These are phyloP conservation scores for Xylaria sp. DNA, from an alignment of 2,329 filamentous ascomycete genomes.

Conservation along the genomic window DNA sequence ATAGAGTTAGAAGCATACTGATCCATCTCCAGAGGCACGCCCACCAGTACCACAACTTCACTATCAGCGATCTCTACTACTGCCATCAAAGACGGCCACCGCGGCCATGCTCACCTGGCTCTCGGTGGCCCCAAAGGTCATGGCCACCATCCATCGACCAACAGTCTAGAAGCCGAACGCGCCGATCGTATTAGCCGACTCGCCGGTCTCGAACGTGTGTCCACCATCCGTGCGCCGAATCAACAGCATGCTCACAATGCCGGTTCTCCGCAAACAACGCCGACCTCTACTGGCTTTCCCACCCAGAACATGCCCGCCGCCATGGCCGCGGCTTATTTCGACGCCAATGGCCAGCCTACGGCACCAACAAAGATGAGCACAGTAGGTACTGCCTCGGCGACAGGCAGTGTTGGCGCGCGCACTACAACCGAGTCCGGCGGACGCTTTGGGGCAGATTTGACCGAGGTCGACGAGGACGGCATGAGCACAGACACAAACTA, in stretches of 20 bases:
- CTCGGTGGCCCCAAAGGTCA: conserved; percentile 60
- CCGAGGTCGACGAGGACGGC: conserved; percentile 67
- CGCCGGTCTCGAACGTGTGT: conserved; percentile 86
- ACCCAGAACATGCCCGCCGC: conserved; percentile 47
- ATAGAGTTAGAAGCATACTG: conserved; percentile 23
- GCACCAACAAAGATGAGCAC: conserved; percentile 82
- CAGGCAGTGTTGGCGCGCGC: conserved; percentile 74
- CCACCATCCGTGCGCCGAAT: conserved; percentile 68
- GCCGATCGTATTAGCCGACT: conserved; percentile 95
- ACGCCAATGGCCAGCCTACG: conserved; percentile 71
- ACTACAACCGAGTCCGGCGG: conserved; percentile 58
- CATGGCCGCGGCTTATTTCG: conserved; percentile 76
- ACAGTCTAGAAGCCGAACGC: conserved; percentile 86
- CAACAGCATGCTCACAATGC: conserved; percentile 42
- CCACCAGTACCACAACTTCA: conserved; percentile 89
- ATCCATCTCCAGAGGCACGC: conserved; percentile 73
- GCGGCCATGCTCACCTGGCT: conserved; percentile 72
- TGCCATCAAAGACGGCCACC: conserved; percentile 95
- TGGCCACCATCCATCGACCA: conserved; percentile 66
- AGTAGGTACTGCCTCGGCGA: conserved; percentile 88
- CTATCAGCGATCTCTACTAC: conserved; percentile 91
- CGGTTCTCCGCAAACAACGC: conserved; percentile 56
- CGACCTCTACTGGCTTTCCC: conserved; percentile 55
- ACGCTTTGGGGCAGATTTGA: conserved; percentile 60
- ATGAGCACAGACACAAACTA: conserved; percentile 71